phyloP scores from a whole-genome alignment of 2,329 filamentous ascomycete species.

The Leptographium galeiforme region DNA sequence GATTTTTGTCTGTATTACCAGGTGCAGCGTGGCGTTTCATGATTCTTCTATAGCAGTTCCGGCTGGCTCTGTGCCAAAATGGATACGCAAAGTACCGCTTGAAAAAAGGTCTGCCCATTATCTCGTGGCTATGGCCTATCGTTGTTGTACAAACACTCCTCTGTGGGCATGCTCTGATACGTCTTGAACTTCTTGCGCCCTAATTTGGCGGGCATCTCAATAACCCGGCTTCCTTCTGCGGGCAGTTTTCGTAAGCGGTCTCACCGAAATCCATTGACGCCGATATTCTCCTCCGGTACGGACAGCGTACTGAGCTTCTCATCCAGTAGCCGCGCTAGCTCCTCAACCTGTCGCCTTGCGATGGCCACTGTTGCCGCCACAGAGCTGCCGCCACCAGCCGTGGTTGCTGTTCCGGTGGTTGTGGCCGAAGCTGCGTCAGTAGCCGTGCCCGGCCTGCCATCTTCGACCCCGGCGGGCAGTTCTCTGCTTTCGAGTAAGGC shows the following conservation, averaged over 20 bases:
- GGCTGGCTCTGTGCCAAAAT: background rate
- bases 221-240: background rate
- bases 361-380: conserved; percentile 33
- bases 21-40: background rate
- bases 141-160: background rate
- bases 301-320: conserved; percentile 40
- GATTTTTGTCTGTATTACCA: too few relatives aligned
- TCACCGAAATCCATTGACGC: conserved; percentile 15
- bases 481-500: conserved; percentile 1
- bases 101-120: too few relatives aligned
- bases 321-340: conserved; percentile 46
- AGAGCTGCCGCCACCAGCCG: conserved; percentile 25
- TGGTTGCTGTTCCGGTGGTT: conserved; percentile 20
- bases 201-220: too few relatives aligned
- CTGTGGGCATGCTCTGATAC: background rate
- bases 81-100: background rate
- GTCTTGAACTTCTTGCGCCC: background rate
- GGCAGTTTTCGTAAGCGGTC: background rate
- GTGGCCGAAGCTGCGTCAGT: conserved; percentile 6
- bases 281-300: conserved; percentile 39
- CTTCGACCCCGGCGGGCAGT: background rate
- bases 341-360: conserved; percentile 43
- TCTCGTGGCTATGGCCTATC: too few relatives aligned
- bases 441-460: background rate
- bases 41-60: background rate